These are phyloP conservation scores for Tuber magnatum DNA, from an alignment of 495 filamentous ascomycete genomes.

Conservation along the genomic window DNA sequence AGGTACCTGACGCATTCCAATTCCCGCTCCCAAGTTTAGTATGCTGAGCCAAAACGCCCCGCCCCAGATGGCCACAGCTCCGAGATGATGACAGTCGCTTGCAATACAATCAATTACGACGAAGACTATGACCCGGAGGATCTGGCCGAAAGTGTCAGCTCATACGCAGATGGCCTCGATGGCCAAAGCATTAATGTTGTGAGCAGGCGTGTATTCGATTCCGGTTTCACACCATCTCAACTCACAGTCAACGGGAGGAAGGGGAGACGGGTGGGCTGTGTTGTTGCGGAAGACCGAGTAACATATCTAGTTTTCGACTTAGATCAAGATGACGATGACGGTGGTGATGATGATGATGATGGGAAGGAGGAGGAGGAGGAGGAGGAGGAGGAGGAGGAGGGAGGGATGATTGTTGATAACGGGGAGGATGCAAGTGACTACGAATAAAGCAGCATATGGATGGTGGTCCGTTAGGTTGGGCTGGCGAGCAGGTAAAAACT, in stretches of 20 bases:
- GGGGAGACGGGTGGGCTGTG: constrained; percentile 51
- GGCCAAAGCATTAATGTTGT: constrained; percentile 27
- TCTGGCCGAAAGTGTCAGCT: constrained; percentile 23
- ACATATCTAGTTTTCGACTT: constrained; percentile 55
- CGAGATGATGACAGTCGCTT: constrained; percentile 30
- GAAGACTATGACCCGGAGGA: constrained; percentile 41
- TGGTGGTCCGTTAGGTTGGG: neutral
- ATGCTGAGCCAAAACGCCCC: constrained; percentile 7
- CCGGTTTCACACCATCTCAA: constrained; percentile 45
- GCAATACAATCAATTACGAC: constrained; percentile 42
- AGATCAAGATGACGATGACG: constrained; percentile 43
- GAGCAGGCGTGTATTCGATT: constrained; percentile 41
- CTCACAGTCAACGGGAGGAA: constrained; percentile 53
- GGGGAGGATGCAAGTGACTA: constrained; percentile 15
- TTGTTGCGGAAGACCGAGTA: constrained; percentile 51
- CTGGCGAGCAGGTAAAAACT: neutral
- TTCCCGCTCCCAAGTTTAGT: neutral
- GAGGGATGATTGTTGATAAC: constrained; percentile 35
- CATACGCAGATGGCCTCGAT: constrained; percentile 21
- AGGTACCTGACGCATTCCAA: constrained; percentile 41
- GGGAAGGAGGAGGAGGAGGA: constrained; percentile 25
- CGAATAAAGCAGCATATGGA: neutral
- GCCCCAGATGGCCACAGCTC: constrained; percentile 15
- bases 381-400: constrained; percentile 30
- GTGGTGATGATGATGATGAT: constrained; percentile 1